Percentiles rank a stretch among this genome's conserved stretches.
Evolutionary conservation across 495 filamentous ascomycete species (phyloP).

Genomic region (Tuber melanosporum): DNA sequence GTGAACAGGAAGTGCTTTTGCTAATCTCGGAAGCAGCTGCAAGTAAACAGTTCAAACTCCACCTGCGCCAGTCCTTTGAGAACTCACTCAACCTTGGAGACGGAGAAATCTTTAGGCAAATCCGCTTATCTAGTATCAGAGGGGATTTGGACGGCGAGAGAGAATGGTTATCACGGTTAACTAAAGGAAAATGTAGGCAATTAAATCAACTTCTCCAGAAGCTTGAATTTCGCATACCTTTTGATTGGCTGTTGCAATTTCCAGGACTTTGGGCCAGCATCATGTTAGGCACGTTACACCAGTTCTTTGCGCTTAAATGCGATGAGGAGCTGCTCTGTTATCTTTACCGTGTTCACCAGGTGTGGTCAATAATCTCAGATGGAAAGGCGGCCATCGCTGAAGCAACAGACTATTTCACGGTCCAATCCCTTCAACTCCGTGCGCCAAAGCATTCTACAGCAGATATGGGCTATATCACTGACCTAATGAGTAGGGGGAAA

Average conservation of each 20-base stretch:
- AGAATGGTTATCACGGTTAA: slow-evolving; percentile 21
- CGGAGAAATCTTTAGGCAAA: slow-evolving; percentile 23
- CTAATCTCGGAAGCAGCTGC: slow-evolving; percentile 13
- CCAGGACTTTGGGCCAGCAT: slow-evolving; percentile 26
- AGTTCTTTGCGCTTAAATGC: slow-evolving; percentile 17
- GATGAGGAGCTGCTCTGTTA: slow-evolving; percentile 29
- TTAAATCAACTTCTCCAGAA: slow-evolving; percentile 12
- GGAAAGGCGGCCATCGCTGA: slow-evolving; percentile 4
- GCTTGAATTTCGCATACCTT: slow-evolving; percentile 15
- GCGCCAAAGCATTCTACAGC: slow-evolving; percentile 2
- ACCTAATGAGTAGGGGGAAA: slow-evolving; percentile 1
- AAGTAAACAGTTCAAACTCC: slow-evolving; percentile 6
- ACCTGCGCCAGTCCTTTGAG: slow-evolving; percentile 14
- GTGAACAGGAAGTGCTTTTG: neutral
- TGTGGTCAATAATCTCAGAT: slow-evolving; percentile 18
- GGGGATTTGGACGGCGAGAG: slow-evolving; percentile 11
- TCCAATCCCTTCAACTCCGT: slow-evolving; percentile 14
- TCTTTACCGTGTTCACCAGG: slow-evolving; percentile 13
- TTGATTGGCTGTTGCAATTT: slow-evolving; percentile 12
- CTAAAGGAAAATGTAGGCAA: slow-evolving; percentile 19
- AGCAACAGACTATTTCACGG: slow-evolving; percentile 4
- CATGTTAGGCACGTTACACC: slow-evolving; percentile 16
- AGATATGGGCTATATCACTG: slow-evolving; percentile 12
- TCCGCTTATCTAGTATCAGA: slow-evolving; percentile 13
- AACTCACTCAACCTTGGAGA: slow-evolving; percentile 20